Percentiles rank a stretch among this genome's conserved stretches.
phyloP scores from a whole-genome alignment of 208 protist species.

The Leishmania tarentolae region DNA sequence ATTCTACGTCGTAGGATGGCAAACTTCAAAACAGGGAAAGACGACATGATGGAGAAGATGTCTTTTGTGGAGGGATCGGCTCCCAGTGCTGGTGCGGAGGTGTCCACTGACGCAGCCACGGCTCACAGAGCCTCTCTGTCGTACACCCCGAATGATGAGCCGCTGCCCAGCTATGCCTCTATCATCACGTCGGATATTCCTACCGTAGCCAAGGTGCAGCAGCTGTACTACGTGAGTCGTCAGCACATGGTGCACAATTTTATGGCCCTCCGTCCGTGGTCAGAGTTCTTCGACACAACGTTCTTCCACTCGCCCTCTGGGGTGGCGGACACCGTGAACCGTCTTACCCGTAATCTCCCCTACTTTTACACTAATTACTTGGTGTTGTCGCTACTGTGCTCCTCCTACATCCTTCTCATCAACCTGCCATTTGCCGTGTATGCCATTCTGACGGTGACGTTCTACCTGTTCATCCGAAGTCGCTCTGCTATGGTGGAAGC shows the following conservation, averaged over 20 bases:
- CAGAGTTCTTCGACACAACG: constrained; percentile 80
- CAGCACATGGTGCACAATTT: constrained; percentile 44
- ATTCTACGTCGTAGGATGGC: not conserved
- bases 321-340: constrained; percentile 56
- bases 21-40: constrained; percentile 12
- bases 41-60: constrained; percentile 34
- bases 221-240: constrained; percentile 35
- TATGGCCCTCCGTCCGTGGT: constrained; percentile 65
- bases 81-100: not conserved
- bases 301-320: constrained; percentile 60
- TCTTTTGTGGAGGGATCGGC: constrained; percentile 36
- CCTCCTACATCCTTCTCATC: constrained; percentile 77
- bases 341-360: constrained; percentile 73
- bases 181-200: constrained; percentile 37
- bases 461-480: constrained; percentile 57
- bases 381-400: constrained; percentile 73
- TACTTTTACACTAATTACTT: constrained; percentile 93
- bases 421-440: constrained; percentile 81
- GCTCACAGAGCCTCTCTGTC: constrained; percentile 3
- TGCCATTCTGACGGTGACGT: constrained; percentile 35
- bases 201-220: constrained; percentile 32
- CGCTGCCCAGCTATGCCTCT: constrained; percentile 30
- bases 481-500: constrained; percentile 20
- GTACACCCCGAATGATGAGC: constrained; percentile 15
- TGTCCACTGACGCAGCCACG: not conserved